Base-by-base conservation (phyloP, 257 asterid species). In the Solanum pennellii region DNA sequence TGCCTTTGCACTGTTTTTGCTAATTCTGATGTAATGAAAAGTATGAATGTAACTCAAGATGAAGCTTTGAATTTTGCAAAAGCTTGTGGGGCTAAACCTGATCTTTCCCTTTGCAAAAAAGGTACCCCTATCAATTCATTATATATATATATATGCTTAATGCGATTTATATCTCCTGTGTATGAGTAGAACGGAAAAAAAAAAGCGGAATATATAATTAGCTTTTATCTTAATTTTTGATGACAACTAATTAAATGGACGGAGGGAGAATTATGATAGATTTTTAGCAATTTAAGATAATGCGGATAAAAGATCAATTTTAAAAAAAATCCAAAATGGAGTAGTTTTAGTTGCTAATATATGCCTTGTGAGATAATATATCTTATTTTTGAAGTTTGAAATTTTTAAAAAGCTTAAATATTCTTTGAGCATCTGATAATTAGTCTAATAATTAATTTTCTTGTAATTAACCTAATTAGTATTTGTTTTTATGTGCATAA, bases 1-100 rank as follows among this genome's bases (percentile, higher is more conserved):
- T 93, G 94, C 82, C 92, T 93, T 10, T 91, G 93, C 91, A 74
- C 77, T 27, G 86, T 92, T 1, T 91, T 93, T 47, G 88, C n/a
- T 62, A 86, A 92, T 31, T 45, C 69, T 41, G 88, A 35, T 3
- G 7, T 92, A 0, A 66, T 93, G 89, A 89, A 88, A 35, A 69
- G 79, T 25, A 66, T 91, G 12, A 92, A 91, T 44, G 88, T 90
- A 0, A 92, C 95, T 12, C 86, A 86, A 86, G 82, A 74, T 3
- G 91, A 91, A 42, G 94, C 90, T 1, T 75, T 92, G 37, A 21
- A 27, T 33, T 93, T 93, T 68, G 91, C 89, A 86, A 89, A 89
- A 41, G 9, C 91, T 80, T 93, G 96, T 33, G 91, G 92, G 4
- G 91, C 92, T 35, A 88, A 87, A 16, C 90, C 88, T 6, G 93